A percentile compares a stretch with the other conserved stretches of the same genome.
These are phyloP conservation scores for Zea mays DNA, from an alignment of 176 grass and related monocot genomes.

Conservation along the genomic window Zm-B73-REFERENCE-NAM-5.0 NC_050097.1:41703001-41703500, in stretches of 20 bases:
- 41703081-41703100: neutral
- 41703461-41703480: constrained; percentile 70
- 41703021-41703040: neutral
- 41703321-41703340: constrained; percentile 55
- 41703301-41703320: constrained; percentile 87
- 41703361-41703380: constrained; percentile 56
- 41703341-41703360: constrained; percentile 66
- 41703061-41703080: neutral
- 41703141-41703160: constrained; percentile 65
- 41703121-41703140: constrained; percentile 76
- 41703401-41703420: constrained; percentile 50
- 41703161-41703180: constrained; percentile 75
- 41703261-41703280: neutral
- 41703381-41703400: constrained; percentile 64
- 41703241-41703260: neutral
- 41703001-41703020: neutral
- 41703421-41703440: constrained; percentile 72
- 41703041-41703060: neutral
- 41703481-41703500: constrained; percentile 41
- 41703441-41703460: constrained; percentile 66
- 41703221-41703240: neutral
- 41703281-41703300: constrained; percentile 33
- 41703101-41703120: neutral
- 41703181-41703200: constrained; percentile 69
- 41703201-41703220: constrained; percentile 12